A percentile compares a stretch with the other conserved stretches of the same genome.
Evolutionary conservation across 495 filamentous ascomycete genomes (phyloP).

Genomic region (Talaromyces adpressus): DNA sequence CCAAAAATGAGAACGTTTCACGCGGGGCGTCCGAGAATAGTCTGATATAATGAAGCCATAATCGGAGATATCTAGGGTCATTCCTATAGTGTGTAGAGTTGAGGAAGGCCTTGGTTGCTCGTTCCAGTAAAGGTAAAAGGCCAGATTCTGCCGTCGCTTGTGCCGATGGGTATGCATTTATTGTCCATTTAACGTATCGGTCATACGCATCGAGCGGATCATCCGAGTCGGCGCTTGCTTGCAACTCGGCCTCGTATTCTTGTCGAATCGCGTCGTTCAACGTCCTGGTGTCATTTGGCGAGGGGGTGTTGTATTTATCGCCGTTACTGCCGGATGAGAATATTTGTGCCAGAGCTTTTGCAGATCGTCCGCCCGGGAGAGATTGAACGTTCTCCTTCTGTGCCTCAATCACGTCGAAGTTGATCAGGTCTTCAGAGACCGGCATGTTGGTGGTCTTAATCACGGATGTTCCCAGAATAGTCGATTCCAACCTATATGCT

Average conservation of each 20-base stretch:
- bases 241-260: conserved; percentile 81
- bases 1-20: conserved; percentile 85
- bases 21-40: conserved; percentile 88
- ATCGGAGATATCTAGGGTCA: conserved; percentile 82
- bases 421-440: conserved; percentile 55
- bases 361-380: conserved; percentile 83
- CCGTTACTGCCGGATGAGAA: conserved; percentile 56
- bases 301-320: conserved; percentile 42
- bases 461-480: not conserved
- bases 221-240: conserved; percentile 73
- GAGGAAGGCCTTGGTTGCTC: conserved; percentile 87
- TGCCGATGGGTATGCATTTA: conserved; percentile 90
- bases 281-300: conserved; percentile 64
- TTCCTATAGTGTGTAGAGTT: conserved; percentile 81
- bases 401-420: conserved; percentile 92
- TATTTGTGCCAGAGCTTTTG: conserved; percentile 77
- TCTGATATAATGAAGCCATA: conserved; percentile 92
- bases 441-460: conserved; percentile 34
- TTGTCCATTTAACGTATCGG: conserved; percentile 92
- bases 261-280: conserved; percentile 69
- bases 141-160: conserved; percentile 87
- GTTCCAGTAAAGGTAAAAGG: conserved; percentile 81
- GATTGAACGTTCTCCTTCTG: conserved; percentile 98
- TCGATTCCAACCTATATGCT: not conserved
- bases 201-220: conserved; percentile 95